Evolutionary conservation across 2,329 filamentous ascomycete genomes (phyloP).

Genomic region (Fusarium sororula): DNA sequence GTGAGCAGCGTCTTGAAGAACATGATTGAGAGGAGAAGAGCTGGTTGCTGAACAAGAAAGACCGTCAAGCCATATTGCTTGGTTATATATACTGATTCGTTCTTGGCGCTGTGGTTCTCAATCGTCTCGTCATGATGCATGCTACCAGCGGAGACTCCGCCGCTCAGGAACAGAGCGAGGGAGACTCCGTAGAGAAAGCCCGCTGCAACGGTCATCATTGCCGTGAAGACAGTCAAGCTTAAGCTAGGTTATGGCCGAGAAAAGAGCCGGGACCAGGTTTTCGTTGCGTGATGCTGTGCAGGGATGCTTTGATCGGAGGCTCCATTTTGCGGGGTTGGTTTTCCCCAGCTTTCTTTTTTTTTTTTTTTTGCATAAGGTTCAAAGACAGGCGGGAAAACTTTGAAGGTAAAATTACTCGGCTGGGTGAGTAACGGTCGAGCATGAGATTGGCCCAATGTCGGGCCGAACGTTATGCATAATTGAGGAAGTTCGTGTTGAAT

Average conservation of each 20-base stretch:
- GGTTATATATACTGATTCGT: conserved; percentile 21
- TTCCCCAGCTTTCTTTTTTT: conserved; percentile 12
- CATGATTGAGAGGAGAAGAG: conserved; percentile 10
- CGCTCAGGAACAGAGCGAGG: neutral
- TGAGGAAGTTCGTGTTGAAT: neutral
- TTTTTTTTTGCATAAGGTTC: neutral
- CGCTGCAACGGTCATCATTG: neutral
- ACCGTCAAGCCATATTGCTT: neutral
- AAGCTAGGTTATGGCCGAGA: conserved; percentile 21
- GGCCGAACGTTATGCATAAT: conserved; percentile 22
- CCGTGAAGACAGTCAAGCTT: neutral
- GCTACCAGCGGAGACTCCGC: conserved; percentile 23
- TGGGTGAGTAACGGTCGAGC: neutral
- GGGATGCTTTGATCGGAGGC: conserved; percentile 8
- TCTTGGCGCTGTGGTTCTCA: neutral
- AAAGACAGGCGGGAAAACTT: too few species aligned
- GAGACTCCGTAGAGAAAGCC: neutral
- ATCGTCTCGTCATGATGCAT: conserved; percentile 7
- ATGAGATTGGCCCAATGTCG: conserved; percentile 13
- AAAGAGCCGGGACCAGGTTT: conserved; percentile 29
- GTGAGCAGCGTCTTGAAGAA: conserved; percentile 29
- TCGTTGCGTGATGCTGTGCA: conserved; percentile 9
- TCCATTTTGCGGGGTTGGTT: conserved; percentile 25
- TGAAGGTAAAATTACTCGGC: conserved; percentile 5
- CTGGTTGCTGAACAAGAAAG: neutral